Percentiles rank a stretch among this genome's conserved stretches.
Conservation (phyloP, 768 basidiomycete genomes). For the Heimioporus sp. region DNA sequence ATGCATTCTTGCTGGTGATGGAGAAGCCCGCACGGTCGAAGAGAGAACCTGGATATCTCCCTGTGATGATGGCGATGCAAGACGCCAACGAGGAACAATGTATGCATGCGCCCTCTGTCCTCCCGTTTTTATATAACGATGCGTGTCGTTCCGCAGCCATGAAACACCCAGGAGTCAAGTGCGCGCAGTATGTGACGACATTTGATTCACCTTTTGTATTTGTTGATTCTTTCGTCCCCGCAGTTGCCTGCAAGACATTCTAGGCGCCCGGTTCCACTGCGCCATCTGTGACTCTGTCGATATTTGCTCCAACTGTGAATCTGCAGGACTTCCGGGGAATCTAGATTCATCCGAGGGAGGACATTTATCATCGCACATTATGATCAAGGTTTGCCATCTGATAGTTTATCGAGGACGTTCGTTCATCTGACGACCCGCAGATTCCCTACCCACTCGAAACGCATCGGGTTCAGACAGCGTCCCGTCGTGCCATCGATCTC, state of each 20-base stretch:
- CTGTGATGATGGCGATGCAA: conserved; percentile 23
- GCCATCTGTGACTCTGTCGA: conserved; percentile 83
- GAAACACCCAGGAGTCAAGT: conserved; percentile 79
- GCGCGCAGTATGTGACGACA: conserved; percentile 69
- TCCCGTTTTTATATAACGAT: conserved; percentile 1
- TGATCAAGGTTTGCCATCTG: conserved; percentile 75
- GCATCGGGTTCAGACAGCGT: conserved; percentile 72
- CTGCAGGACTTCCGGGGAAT: conserved; percentile 81
- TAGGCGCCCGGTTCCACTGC: conserved; percentile 92
- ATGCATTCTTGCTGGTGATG: conserved; percentile 82
- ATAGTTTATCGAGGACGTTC: neutral
- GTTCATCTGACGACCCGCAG: conserved; percentile 36
- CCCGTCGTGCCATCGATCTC: conserved; percentile 66
- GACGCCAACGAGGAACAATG: conserved; percentile 59
- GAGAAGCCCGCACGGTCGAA: conserved; percentile 48
- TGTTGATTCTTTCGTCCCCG: neutral
- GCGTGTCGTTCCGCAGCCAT: conserved; percentile 45
- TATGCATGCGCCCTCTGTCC: conserved; percentile 33
- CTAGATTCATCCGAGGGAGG: conserved; percentile 75
- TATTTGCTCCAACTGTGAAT: conserved; percentile 86
- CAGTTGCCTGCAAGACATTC: conserved; percentile 86
- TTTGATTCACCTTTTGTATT: neutral
- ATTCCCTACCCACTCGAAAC: conserved; percentile 82
- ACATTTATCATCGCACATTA: conserved; percentile 82
- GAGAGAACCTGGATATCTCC: conserved; percentile 39